Conservation (phyloP, 2,329 filamentous ascomycete genomes). For the Clarireedia paspali region DNA sequence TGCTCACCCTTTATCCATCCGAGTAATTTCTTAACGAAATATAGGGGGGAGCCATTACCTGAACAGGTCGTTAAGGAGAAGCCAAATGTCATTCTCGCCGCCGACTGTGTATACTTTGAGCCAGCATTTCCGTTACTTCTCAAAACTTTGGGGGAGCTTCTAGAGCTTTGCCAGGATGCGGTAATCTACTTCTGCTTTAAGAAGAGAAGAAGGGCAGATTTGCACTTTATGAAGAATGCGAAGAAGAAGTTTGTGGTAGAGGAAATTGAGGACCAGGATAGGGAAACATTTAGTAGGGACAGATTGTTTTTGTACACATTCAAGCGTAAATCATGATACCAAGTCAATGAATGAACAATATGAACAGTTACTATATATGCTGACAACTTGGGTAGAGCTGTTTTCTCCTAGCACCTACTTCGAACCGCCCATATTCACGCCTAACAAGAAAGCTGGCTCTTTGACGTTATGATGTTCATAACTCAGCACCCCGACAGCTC, state of each 20-base stretch:
- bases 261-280: conserved; percentile 55
- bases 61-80: conserved; percentile 44
- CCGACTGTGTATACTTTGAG: conserved; percentile 96
- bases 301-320: conserved; percentile 55
- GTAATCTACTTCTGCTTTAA: conserved; percentile 86
- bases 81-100: conserved; percentile 81
- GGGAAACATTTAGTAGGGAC: conserved; percentile 47
- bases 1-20: conserved; percentile 25
- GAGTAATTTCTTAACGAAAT: background rate
- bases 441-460: conserved; percentile 32
- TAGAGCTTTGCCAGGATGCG: conserved; percentile 61
- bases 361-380: background rate
- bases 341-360: background rate
- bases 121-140: conserved; percentile 86
- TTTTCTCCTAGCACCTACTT: background rate
- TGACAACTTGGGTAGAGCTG: background rate
- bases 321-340: conserved; percentile 31
- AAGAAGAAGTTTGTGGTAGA: conserved; percentile 58
- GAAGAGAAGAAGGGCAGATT: conserved; percentile 74
- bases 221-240: conserved; percentile 65
- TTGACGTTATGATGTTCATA: conserved; percentile 32
- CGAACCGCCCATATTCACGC: conserved; percentile 27
- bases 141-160: conserved; percentile 65
- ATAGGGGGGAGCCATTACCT: conserved; percentile 54
- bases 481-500: conserved; percentile 32